phyloP scores from a whole-genome alignment of 78 protist genomes.

The Dictyostelium purpureum region DNA sequence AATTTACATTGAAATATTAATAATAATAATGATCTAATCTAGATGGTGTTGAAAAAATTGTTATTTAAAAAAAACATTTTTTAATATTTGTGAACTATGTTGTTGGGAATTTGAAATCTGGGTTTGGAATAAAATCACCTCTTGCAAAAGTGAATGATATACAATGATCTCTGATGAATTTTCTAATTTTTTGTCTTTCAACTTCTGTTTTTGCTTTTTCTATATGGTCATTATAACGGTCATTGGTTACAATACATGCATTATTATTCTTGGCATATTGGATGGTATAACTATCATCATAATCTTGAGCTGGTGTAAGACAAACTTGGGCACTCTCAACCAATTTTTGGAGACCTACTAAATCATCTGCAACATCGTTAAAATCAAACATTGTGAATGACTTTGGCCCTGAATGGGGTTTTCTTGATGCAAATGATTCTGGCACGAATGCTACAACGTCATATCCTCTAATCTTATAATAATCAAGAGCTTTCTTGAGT shows the following conservation, averaged over 20 bases:
- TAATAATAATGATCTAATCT: too few relatives aligned
- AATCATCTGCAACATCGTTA: conserved; percentile 42
- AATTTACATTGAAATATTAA: too few relatives aligned
- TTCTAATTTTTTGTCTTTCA: conserved; percentile 13
- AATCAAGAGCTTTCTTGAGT: conserved; percentile 72
- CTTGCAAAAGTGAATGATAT: conserved; percentile 81
- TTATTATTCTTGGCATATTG: conserved; percentile 55
- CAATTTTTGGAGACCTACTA: conserved; percentile 3
- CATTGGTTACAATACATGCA: conserved; percentile 82
- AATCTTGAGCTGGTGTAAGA: conserved; percentile 85
- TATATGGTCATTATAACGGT: conserved; percentile 80
- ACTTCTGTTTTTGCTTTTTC: conserved; percentile 37
- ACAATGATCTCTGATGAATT: conserved; percentile 77
- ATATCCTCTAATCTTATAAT: conserved; percentile 60
- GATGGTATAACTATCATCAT: conserved; percentile 84
- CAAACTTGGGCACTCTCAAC: conserved; percentile 49
- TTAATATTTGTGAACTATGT: background rate
- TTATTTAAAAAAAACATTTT: too few relatives aligned
- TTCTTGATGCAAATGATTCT: conserved; percentile 14
- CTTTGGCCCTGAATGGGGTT: conserved; percentile 12
- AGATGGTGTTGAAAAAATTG: too few relatives aligned
- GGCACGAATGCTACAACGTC: conserved; percentile 81
- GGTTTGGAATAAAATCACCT: conserved; percentile 80
- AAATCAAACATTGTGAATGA: conserved; percentile 34
- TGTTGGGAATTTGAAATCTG: conserved; percentile 53